Evolutionary conservation across 306 rosid genomes (phyloP).

Genomic region (Abrus precatorius): DNA sequence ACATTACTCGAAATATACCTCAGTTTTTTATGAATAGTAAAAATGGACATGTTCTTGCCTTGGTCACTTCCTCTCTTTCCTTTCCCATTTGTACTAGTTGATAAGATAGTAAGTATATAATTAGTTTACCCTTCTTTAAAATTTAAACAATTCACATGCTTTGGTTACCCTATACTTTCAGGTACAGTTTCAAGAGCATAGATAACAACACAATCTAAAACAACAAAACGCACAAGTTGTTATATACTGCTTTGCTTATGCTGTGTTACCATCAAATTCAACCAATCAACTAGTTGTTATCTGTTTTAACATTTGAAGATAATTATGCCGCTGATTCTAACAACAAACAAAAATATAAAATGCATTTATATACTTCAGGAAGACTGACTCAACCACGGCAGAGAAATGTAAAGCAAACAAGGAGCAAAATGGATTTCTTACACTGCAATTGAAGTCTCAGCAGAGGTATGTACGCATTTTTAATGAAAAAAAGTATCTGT

Average conservation of each 20-base stretch:
- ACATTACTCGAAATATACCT: not conserved
- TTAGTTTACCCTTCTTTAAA: not conserved
- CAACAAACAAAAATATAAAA: not conserved
- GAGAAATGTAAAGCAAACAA: not conserved
- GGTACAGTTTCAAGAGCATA: not conserved
- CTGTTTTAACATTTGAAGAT: not conserved
- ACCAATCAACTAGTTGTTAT: not conserved
- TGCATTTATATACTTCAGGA: not conserved
- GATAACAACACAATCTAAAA: conserved; percentile 14
- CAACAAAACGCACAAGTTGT: not conserved
- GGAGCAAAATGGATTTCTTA: not conserved
- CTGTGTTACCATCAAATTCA: not conserved
- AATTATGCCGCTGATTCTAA: not conserved
- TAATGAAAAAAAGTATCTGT: too few species aligned
- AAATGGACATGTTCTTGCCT: conserved; percentile 9
- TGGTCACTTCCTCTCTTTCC: not conserved
- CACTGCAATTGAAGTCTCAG: not conserved
- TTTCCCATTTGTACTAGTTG: not conserved
- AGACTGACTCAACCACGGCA: not conserved
- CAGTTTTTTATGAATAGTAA: not conserved
- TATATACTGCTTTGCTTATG: not conserved
- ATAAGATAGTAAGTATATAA: not conserved
- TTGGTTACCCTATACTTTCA: not conserved
- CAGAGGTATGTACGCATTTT: not conserved
- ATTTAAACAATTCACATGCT: not conserved